phyloP scores from a whole-genome alignment of 139 green algal species.

The Coelastrella sp. region DNA sequence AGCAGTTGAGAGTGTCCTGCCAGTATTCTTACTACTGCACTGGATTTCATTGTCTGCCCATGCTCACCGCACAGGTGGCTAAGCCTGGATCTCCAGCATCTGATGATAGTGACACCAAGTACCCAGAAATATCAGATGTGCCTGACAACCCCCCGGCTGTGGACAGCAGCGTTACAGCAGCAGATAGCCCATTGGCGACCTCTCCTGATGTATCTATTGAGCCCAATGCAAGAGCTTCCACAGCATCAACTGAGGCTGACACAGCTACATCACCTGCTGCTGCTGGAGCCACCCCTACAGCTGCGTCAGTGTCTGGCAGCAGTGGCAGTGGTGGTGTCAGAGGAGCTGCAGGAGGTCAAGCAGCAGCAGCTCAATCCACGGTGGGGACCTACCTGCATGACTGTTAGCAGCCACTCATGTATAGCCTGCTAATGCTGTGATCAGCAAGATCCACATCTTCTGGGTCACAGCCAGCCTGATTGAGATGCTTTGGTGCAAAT shows the following conservation, averaged over 20 bases:
- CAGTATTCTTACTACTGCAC: background rate
- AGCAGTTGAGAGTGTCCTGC: background rate
- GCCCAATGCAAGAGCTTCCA: background rate
- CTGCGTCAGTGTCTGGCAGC: background rate
- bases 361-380: background rate
- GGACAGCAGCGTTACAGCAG: background rate
- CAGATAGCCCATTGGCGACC: no score
- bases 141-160: no score
- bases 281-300: background rate
- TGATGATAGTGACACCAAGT: background rate
- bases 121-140: no score
- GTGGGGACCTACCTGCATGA: no score
- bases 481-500: no score
- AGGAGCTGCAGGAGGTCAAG: background rate
- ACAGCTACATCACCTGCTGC: background rate
- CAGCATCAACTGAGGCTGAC: background rate
- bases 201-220: no score
- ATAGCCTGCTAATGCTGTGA: no score
- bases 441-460: no score
- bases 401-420: no score
- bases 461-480: no score
- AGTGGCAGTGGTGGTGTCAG: background rate
- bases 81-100: background rate
- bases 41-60: no score
- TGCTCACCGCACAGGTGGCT: no score